These are phyloP conservation scores for Pythium dissotocum DNA, from an alignment of 352 stramenopile genomes.

Conservation along the genomic window DNA sequence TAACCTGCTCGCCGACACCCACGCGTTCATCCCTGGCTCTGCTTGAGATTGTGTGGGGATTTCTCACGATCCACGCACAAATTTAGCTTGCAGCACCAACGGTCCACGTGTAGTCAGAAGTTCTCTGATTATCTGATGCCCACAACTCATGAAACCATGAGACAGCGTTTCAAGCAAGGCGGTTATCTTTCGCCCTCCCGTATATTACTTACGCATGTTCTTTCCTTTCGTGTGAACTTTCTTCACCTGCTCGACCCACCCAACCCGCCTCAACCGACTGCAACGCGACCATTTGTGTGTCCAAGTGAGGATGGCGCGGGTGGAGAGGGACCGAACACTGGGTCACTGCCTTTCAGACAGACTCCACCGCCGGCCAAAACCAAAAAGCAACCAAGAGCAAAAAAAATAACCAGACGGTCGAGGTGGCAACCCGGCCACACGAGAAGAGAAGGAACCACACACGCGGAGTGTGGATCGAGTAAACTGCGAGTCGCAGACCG, in stretches of 20 bases:
- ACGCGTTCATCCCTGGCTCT: neutral
- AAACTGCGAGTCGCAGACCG: constrained; percentile 1
- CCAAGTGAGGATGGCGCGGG: constrained; percentile 28
- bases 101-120: neutral
- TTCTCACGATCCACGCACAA: neutral
- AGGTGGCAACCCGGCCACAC: constrained; percentile 11
- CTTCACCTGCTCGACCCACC: constrained; percentile 3
- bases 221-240: constrained; percentile 31
- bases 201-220: constrained; percentile 29
- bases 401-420: constrained; percentile 26
- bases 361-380: neutral
- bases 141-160: neutral
- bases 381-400: constrained; percentile 27
- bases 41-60: neutral
- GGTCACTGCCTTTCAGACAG: constrained; percentile 24
- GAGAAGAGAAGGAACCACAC: constrained; percentile 11
- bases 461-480: neutral
- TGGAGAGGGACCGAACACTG: constrained; percentile 11
- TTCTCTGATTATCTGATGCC: constrained; percentile 2
- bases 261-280: constrained; percentile 18
- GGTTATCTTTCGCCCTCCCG: constrained; percentile 6
- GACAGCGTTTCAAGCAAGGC: neutral
- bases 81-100: neutral
- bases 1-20: neutral
- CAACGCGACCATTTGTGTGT: constrained; percentile 27